These are phyloP conservation scores for Phytopythium oedochilum DNA, from an alignment of 352 stramenopile genomes.

Conservation along the genomic window DNA sequence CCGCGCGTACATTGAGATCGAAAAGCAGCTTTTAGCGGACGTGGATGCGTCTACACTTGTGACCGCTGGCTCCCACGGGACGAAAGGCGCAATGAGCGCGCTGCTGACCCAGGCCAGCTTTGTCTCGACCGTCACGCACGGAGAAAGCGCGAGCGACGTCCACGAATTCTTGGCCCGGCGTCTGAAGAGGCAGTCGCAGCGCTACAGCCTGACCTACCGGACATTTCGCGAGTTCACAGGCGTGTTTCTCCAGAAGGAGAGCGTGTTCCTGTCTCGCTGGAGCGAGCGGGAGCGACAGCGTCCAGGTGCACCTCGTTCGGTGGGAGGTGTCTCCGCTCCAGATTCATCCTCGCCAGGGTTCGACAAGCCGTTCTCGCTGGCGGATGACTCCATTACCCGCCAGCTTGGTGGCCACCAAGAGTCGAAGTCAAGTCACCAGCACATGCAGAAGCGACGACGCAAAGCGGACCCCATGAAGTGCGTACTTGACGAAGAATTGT, in stretches of 20 bases:
- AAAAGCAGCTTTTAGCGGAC: slow-evolving; percentile 1
- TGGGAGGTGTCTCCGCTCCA: background rate
- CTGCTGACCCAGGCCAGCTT: background rate
- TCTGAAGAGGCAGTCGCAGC: background rate
- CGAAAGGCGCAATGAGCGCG: background rate
- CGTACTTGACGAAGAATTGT: slow-evolving; percentile 2
- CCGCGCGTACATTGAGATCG: slow-evolving; percentile 1
- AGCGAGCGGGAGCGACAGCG: background rate
- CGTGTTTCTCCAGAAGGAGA: slow-evolving; percentile 24
- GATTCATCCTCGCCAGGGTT: slow-evolving; percentile 9
- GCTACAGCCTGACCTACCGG: background rate
- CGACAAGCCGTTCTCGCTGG: slow-evolving; percentile 25
- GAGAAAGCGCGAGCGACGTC: background rate
- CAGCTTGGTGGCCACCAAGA: slow-evolving; percentile 18
- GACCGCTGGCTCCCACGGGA: too few relatives aligned
- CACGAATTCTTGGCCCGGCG: background rate
- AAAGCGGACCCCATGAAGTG: slow-evolving; percentile 58
- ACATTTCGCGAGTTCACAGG: slow-evolving; percentile 10
- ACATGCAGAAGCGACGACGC: slow-evolving; percentile 1
- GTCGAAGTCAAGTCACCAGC: background rate
- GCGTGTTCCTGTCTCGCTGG: slow-evolving; percentile 10
- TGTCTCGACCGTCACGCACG: background rate
- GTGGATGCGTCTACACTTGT: background rate
- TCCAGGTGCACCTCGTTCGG: background rate
- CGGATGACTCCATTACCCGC: slow-evolving; percentile 30